A percentile compares a stretch with the other conserved stretches of the same genome.
Conservation (phyloP, 495 filamentous ascomycete species). For the Xylaria bambusicola region DNA sequence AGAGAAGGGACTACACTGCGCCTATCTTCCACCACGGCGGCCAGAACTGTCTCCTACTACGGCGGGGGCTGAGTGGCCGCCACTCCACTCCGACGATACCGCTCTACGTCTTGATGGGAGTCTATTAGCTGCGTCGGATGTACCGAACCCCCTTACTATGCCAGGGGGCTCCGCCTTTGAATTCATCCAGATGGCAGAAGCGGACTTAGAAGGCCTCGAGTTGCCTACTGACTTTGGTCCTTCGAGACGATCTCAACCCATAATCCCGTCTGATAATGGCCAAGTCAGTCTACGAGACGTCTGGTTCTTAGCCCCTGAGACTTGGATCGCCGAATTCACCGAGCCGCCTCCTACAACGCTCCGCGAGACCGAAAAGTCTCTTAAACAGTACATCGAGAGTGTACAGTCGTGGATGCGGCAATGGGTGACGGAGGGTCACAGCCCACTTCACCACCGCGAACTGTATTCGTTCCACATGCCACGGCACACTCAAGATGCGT, state of each 20-base stretch:
- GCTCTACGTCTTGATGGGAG: neutral
- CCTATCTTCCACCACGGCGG: conserved; percentile 25
- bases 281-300: neutral
- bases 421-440: conserved; percentile 28
- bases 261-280: neutral
- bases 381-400: conserved; percentile 23
- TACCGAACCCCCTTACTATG: neutral
- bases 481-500: conserved; percentile 28
- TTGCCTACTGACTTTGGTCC: neutral
- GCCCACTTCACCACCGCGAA: conserved; percentile 26
- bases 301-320: conserved; percentile 29
- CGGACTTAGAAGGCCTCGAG: neutral
- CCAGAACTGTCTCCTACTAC: neutral
- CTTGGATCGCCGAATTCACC: conserved; percentile 20
- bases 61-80: conserved; percentile 11
- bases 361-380: neutral
- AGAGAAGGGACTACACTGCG: conserved; percentile 21
- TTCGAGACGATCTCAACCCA: neutral
- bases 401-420: conserved; percentile 25
- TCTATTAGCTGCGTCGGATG: neutral
- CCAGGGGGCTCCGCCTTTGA: neutral
- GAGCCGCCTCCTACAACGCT: neutral
- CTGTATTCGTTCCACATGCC: conserved; percentile 26
- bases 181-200: conserved; percentile 1
- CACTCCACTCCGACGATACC: neutral